Percentiles rank a stretch among this genome's conserved stretches.
These are phyloP conservation scores for Aureobasidium namibiae DNA, from an alignment of 2,329 filamentous ascomycete genomes.

Conservation along the genomic window DNA sequence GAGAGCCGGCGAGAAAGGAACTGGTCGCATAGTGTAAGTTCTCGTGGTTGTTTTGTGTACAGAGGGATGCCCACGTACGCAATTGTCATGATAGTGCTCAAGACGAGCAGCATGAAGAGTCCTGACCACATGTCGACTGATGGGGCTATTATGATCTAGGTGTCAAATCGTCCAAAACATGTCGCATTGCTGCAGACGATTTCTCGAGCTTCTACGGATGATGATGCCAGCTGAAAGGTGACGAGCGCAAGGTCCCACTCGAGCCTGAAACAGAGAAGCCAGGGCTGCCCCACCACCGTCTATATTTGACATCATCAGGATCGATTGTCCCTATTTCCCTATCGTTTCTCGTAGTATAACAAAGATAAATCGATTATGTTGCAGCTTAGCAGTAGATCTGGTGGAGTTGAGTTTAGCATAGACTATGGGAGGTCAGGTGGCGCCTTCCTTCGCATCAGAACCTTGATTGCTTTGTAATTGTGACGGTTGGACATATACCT, in stretches of 20 bases:
- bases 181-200: not conserved
- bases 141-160: not conserved
- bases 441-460: not conserved
- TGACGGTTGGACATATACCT: not conserved
- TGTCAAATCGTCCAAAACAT: not conserved
- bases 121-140: conserved; percentile 46
- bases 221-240: not conserved
- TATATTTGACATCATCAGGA: not conserved
- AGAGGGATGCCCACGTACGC: conserved; percentile 42
- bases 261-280: not conserved
- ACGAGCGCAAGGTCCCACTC: not conserved
- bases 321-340: not conserved
- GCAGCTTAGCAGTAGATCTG: not conserved
- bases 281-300: not conserved
- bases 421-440: not conserved
- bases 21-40: conserved; percentile 38
- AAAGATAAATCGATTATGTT: not conserved
- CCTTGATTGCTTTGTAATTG: not conserved
- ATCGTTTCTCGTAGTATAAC: not conserved
- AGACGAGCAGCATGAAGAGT: conserved; percentile 54
- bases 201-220: not conserved
- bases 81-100: conserved; percentile 58
- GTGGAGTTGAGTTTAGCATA: not conserved
- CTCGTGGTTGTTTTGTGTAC: not conserved
- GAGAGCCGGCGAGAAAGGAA: conserved; percentile 84